Evolutionary conservation across 371 early-diverging fungal genomes (phyloP).

Genomic region (Mucor sp.): DNA sequence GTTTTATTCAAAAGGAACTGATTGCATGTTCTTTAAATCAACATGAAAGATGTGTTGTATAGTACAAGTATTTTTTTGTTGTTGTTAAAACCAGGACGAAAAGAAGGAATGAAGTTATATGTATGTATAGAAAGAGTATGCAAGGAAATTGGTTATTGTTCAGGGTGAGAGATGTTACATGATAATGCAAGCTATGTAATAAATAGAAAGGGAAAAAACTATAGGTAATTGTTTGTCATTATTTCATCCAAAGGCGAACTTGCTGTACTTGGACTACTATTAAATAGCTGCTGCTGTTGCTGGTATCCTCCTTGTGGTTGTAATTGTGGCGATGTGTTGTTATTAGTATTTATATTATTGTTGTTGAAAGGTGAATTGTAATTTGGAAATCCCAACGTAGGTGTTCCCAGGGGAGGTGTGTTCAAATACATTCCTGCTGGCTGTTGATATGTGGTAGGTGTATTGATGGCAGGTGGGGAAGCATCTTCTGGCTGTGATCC

Average conservation of each 20-base stretch:
- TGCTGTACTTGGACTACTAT: background rate
- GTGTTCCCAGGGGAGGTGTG: background rate
- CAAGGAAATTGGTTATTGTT: background rate
- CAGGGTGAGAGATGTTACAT: background rate
- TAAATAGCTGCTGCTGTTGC: conserved; percentile 2
- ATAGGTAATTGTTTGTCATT: conserved; percentile 8
- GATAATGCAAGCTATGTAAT: conserved; percentile 2
- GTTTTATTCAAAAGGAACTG: too few species aligned
- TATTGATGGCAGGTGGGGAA: background rate
- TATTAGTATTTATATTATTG: background rate
- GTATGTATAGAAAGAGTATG: background rate
- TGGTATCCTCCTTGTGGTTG: conserved; percentile 6
- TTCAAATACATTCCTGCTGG: background rate
- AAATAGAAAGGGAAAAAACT: background rate
- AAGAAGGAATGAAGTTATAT: background rate
- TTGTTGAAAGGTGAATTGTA: background rate
- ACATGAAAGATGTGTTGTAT: background rate
- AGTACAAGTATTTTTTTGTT: background rate
- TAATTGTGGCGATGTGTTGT: background rate
- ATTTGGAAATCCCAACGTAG: background rate
- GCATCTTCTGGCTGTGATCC: background rate
- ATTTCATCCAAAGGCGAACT: background rate
- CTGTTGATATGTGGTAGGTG: background rate
- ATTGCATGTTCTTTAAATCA: too few species aligned
- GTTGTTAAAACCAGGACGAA: background rate